Evolutionary conservation across 2,329 filamentous ascomycete species (phyloP).

Genomic region (Elsinoe arachidis): DNA sequence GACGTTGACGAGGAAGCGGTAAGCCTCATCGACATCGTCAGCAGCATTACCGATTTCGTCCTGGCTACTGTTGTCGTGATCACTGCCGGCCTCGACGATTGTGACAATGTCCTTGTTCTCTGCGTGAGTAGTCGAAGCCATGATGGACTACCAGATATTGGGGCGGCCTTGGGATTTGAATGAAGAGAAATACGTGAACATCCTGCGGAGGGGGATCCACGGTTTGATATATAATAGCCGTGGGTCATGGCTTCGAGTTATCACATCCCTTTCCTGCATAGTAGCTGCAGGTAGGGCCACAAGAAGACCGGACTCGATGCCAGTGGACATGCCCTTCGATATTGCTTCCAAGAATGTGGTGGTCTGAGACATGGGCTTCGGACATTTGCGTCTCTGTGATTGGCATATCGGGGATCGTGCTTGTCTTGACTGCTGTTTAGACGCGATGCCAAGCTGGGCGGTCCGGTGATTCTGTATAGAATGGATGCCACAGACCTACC

Average conservation of each 20-base stretch:
- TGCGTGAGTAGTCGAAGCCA: neutral
- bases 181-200: neutral
- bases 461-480: neutral
- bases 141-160: too few relatives aligned
- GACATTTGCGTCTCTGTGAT: neutral
- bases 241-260: too few relatives aligned
- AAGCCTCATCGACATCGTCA: conserved; percentile 5
- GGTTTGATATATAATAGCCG: too few relatives aligned
- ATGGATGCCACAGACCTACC: too few relatives aligned
- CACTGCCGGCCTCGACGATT: neutral
- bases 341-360: neutral
- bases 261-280: neutral
- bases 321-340: neutral
- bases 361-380: neutral
- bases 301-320: neutral
- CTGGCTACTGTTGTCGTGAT: neutral
- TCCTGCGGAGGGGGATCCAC: too few relatives aligned
- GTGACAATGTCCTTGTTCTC: neutral
- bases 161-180: too few relatives aligned
- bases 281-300: too few relatives aligned
- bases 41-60: neutral
- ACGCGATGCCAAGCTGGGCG: neutral
- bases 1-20: conserved; percentile 1
- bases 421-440: neutral
- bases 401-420: neutral